Percentiles rank a stretch among this genome's conserved stretches.
Conservation (phyloP, 441 rosid genomes). For the Adansonia gregorii region DNA sequence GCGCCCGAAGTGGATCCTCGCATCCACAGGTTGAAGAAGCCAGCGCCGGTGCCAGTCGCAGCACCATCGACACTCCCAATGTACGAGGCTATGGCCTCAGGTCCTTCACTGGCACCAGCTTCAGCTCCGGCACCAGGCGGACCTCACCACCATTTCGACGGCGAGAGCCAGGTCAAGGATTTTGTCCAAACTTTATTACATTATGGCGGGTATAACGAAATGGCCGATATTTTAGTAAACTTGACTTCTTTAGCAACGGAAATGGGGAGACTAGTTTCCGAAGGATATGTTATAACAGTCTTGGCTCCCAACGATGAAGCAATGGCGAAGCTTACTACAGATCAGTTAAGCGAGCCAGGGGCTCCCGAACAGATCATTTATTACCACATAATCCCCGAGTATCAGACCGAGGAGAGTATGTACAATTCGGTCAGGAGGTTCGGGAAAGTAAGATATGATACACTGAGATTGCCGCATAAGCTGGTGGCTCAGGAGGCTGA, state of each 20-base stretch:
- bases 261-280: slow-evolving; percentile 84
- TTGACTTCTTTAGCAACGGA: slow-evolving; percentile 83
- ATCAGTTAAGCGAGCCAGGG: slow-evolving; percentile 84
- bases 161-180: slow-evolving; percentile 79
- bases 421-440: slow-evolving; percentile 90
- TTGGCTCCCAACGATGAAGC: slow-evolving; percentile 90
- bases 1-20: slow-evolving; percentile 89
- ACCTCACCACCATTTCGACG: slow-evolving; percentile 71
- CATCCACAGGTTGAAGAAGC: slow-evolving; percentile 70
- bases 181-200: slow-evolving; percentile 77
- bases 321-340: slow-evolving; percentile 84
- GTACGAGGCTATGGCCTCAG: slow-evolving; percentile 80
- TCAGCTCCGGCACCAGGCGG: slow-evolving; percentile 95
- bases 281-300: slow-evolving; percentile 87
- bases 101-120: slow-evolving; percentile 86
- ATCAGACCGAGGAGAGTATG: slow-evolving; percentile 98
- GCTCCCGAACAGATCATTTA: slow-evolving; percentile 87
- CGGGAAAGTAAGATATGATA: slow-evolving; percentile 79
- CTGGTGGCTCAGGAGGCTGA: slow-evolving; percentile 89
- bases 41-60: slow-evolving; percentile 56
- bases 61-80: slow-evolving; percentile 69
- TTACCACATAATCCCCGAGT: slow-evolving; percentile 87
- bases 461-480: slow-evolving; percentile 85
- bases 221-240: slow-evolving; percentile 89
- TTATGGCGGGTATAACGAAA: slow-evolving; percentile 90